These are phyloP conservation scores for Aspergillus piperis DNA, from an alignment of 2,329 filamentous ascomycete species.

Conservation along the genomic window DNA sequence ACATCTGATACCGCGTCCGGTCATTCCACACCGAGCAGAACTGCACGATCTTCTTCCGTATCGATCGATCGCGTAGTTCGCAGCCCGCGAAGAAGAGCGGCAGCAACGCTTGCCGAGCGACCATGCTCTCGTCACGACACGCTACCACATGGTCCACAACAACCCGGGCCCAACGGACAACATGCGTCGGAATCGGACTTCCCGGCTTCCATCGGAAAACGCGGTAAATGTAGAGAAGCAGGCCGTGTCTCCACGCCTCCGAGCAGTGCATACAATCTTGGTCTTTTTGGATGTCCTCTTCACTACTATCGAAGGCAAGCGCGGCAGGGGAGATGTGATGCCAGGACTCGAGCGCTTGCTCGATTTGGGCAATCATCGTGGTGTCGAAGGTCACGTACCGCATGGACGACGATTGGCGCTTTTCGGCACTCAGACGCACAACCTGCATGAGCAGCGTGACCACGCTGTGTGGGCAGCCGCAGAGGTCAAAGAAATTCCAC, in stretches of 20 bases:
- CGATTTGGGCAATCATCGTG: not conserved
- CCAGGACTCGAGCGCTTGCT: slow-evolving; percentile 2
- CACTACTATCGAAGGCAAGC: not conserved
- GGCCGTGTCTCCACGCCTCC: not conserved
- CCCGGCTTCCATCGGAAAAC: slow-evolving; percentile 2
- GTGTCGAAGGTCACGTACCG: not conserved
- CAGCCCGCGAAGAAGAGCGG: slow-evolving; percentile 10
- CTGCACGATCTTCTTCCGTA: not conserved
- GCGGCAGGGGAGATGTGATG: not conserved
- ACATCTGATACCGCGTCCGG: slow-evolving; percentile 2
- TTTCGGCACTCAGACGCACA: not conserved
- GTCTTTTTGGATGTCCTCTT: not conserved
- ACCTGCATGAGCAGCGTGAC: slow-evolving; percentile 5
- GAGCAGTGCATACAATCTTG: not conserved
- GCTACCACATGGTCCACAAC: slow-evolving; percentile 12
- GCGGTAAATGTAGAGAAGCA: not conserved
- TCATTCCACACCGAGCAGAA: not conserved
- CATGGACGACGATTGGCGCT: not conserved
- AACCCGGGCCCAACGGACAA: not conserved
- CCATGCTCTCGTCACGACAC: slow-evolving; percentile 3
- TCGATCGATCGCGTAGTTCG: not conserved
- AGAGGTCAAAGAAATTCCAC: slow-evolving; percentile 5
- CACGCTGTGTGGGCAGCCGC: slow-evolving; percentile 1
- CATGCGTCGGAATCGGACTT: not conserved
- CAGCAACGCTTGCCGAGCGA: slow-evolving; percentile 1